Conservation (phyloP, 208 protist species). For the Leishmania mexicana region DNA sequence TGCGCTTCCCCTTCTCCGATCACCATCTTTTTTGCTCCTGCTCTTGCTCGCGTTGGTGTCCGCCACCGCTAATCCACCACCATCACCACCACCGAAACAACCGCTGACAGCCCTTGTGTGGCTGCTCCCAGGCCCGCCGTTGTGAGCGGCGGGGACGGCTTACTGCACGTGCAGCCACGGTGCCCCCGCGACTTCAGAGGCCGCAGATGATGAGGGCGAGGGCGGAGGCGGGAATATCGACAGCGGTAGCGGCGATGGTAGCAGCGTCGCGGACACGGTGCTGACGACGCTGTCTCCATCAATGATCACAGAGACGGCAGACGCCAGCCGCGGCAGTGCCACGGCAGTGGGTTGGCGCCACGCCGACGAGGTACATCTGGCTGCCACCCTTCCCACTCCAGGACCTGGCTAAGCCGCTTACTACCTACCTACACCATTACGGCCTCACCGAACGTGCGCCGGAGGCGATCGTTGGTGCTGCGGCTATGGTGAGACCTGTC, state of each 20-base stretch:
- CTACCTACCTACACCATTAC: background rate
- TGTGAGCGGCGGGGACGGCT: background rate
- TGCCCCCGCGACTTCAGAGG: no score
- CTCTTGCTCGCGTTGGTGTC: background rate
- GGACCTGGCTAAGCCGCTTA: background rate
- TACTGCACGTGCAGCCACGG: no score
- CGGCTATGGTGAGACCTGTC: background rate
- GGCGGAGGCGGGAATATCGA: background rate
- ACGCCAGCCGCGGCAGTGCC: background rate
- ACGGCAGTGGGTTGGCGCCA: background rate
- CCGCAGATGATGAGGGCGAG: no score
- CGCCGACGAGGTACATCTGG: background rate
- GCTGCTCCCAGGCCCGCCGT: background rate
- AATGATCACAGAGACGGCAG: background rate
- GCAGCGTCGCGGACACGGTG: background rate
- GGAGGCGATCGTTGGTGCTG: background rate
- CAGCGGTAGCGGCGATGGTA: background rate
- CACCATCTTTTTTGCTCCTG: background rate
- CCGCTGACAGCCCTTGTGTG: background rate
- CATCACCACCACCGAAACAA: background rate
- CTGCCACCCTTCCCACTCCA: conserved; percentile 12
- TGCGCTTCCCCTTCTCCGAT: background rate
- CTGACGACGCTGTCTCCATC: background rate
- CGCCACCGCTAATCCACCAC: background rate
- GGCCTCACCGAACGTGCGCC: background rate